Percentiles rank a stretch among this genome's conserved stretches.
These are phyloP conservation scores for Boletus rex-veris DNA, from an alignment of 768 basidiomycete genomes.

Conservation along the genomic window DNA sequence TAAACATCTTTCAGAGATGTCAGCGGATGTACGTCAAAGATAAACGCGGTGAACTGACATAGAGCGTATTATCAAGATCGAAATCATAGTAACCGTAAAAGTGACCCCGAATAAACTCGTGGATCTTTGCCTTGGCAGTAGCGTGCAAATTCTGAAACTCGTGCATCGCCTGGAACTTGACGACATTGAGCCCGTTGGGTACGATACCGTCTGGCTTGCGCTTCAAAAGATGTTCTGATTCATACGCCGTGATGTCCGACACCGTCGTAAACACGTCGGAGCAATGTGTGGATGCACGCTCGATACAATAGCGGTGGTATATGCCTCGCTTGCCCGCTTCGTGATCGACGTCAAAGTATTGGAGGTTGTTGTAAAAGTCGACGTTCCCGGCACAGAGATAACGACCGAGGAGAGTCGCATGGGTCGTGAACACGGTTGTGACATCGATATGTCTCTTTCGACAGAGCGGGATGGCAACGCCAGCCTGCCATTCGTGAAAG, in stretches of 20 bases:
- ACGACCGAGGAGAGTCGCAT: constrained; percentile 96
- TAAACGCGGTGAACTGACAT: constrained; percentile 44
- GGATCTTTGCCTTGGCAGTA: constrained; percentile 92
- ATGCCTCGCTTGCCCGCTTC: constrained; percentile 99
- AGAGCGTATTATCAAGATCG: constrained; percentile 87
- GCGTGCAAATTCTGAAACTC: constrained; percentile 97
- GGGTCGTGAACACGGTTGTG: constrained; percentile 98
- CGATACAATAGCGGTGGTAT: constrained; percentile 97
- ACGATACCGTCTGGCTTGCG: constrained; percentile 96
- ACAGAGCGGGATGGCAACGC: constrained; percentile 90
- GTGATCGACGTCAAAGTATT: constrained; percentile 99
- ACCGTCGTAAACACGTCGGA: constrained; percentile 99
- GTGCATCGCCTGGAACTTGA: constrained; percentile 99
- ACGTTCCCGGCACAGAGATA: constrained; percentile 98
- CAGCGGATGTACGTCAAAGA: constrained; percentile 2
- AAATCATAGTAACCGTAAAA: constrained; percentile 99
- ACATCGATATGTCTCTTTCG: constrained; percentile 97
- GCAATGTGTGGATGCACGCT: constrained; percentile 90
- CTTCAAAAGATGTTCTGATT: constrained; percentile 93
- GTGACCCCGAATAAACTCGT: constrained; percentile 96
- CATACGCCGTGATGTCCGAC: constrained; percentile 97
- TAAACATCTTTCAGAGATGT: constrained; percentile 71
- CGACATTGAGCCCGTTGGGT: constrained; percentile 96
- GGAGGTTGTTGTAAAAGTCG: constrained; percentile 99
- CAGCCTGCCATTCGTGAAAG: constrained; percentile 99